These are phyloP conservation scores for Paramecium caudatum DNA, from an alignment of 73 alveolate species.

Conservation along the genomic window DNA sequence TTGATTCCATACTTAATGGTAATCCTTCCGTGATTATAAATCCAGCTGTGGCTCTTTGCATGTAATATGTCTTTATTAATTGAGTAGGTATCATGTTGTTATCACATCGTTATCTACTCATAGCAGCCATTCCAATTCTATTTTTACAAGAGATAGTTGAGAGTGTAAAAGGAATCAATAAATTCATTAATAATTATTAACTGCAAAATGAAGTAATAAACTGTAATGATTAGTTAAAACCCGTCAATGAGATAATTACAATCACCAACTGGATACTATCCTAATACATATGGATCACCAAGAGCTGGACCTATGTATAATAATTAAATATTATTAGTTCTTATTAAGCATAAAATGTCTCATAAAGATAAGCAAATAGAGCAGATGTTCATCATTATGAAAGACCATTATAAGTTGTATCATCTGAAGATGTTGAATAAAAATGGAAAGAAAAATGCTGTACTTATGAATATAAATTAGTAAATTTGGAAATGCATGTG, in stretches of 20 bases:
- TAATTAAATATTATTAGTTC: not conserved
- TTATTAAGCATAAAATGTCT: not conserved
- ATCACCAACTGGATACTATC: not conserved
- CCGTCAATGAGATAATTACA: constrained; percentile 23
- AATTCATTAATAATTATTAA: too few relatives aligned
- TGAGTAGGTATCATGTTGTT: constrained; percentile 8
- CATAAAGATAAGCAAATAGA: not conserved
- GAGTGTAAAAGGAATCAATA: not conserved
- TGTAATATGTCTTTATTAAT: not conserved
- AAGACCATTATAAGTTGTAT: constrained; percentile 38
- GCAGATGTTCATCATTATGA: constrained; percentile 65
- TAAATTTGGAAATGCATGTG: constrained; percentile 5
- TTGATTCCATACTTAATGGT: not conserved
- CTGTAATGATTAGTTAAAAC: not conserved
- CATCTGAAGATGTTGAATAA: constrained; percentile 24
- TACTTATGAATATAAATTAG: not conserved
- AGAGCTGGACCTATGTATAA: not conserved
- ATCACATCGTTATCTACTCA: constrained; percentile 41
- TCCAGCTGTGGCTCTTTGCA: not conserved
- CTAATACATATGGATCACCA: not conserved
- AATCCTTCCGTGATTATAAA: not conserved
- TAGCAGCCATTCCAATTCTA: not conserved
- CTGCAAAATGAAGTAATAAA: too few relatives aligned
- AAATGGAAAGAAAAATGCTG: constrained; percentile 59
- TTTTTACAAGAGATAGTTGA: not conserved